phyloP scores from a whole-genome alignment of 495 filamentous ascomycete genomes.

The Podospora sp. region DNA sequence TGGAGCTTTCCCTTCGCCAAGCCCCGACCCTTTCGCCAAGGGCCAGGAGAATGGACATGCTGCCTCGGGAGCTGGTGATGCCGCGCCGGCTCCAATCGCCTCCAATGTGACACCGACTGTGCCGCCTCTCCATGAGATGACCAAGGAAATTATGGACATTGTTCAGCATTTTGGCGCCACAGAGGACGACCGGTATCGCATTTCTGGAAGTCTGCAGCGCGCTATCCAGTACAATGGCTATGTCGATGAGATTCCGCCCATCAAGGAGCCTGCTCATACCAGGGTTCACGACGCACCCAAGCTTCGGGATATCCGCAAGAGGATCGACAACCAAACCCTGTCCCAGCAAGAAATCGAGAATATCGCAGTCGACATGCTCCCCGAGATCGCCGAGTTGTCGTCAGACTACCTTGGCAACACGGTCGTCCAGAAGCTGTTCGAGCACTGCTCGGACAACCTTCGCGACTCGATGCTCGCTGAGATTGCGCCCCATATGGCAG shows the following conservation, averaged over 20 bases:
- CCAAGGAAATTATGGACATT: constrained; percentile 80
- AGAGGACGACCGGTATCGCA: constrained; percentile 75
- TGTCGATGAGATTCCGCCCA: constrained; percentile 81
- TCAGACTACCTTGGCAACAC: constrained; percentile 98
- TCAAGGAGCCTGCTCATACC: constrained; percentile 86
- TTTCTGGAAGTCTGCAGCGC: constrained; percentile 69
- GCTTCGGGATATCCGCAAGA: constrained; percentile 93
- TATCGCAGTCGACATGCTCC: constrained; percentile 88
- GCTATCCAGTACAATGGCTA: constrained; percentile 75
- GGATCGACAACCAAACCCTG: constrained; percentile 91
- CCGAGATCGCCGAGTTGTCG: constrained; percentile 91
- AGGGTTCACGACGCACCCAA: constrained; percentile 93
- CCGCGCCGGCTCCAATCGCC: constrained; percentile 40
- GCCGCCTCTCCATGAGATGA: constrained; percentile 72
- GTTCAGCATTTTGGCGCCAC: constrained; percentile 86
- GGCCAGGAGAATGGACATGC: constrained; percentile 48
- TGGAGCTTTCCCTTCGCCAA: constrained; percentile 88
- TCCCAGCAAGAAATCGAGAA: constrained; percentile 86
- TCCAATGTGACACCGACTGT: constrained; percentile 62
- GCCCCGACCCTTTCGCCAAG: constrained; percentile 77
- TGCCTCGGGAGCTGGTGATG: constrained; percentile 39
- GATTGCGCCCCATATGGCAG: constrained; percentile 87
- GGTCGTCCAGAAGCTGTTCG: constrained; percentile 98
- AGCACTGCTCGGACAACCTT: constrained; percentile 86
- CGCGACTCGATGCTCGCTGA: constrained; percentile 89